Conservation (phyloP, 352 stramenopile species). For the Phytophthora fragariaefolia region DNA sequence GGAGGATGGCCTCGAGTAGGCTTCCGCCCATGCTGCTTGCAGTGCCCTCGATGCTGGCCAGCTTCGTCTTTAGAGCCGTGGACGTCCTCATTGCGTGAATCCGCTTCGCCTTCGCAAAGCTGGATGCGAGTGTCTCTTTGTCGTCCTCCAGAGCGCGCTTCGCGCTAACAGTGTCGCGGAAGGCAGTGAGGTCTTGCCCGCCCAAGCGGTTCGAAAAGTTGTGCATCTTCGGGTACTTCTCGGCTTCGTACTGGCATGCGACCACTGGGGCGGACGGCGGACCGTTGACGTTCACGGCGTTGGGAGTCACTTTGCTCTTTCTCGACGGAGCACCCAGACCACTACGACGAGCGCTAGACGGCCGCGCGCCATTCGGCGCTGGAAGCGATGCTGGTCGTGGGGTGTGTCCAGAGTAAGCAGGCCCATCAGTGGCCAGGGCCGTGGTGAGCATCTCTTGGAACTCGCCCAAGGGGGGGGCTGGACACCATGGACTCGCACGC, state of each 20-base stretch:
- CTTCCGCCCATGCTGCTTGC: not conserved
- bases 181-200: not conserved
- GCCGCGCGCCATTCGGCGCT: not conserved
- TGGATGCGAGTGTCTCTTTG: not conserved
- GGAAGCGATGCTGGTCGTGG: not conserved
- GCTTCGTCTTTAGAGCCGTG: not conserved
- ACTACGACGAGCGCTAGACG: not conserved
- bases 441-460: not conserved
- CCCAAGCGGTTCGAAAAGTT: not conserved
- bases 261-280: not conserved
- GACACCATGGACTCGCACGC: not conserved
- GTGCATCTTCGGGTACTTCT: not conserved
- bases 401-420: not conserved
- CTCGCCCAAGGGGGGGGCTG: not conserved
- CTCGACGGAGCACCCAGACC: no score
- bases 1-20: not conserved
- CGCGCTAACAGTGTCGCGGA: not conserved
- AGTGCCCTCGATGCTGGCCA: not conserved
- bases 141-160: not conserved
- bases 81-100: not conserved
- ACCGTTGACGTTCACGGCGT: not conserved
- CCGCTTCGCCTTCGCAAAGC: not conserved
- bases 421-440: not conserved
- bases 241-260: not conserved
- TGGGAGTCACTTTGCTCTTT: not conserved